Percentiles rank a stretch among this genome's conserved stretches.
Evolutionary conservation across 2,329 filamentous ascomycete genomes (phyloP).

Genomic region (Fusarium citri): DNA sequence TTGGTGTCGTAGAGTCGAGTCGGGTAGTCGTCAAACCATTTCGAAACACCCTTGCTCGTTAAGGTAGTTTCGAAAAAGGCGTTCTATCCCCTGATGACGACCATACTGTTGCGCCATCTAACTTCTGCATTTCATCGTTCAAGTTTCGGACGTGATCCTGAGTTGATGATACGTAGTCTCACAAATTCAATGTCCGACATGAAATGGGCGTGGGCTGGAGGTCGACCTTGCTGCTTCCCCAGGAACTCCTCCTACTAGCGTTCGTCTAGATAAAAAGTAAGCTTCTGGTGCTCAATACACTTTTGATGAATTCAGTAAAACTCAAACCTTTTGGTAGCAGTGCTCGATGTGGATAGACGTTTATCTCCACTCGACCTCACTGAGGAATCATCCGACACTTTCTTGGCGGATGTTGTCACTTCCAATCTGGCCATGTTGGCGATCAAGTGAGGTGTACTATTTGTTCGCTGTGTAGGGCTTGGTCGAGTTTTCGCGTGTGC

Average conservation of each 20-base stretch:
- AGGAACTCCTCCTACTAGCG: slow-evolving; percentile 60
- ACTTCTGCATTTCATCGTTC: slow-evolving; percentile 58
- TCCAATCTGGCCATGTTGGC: slow-evolving; percentile 43
- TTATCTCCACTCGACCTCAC: slow-evolving; percentile 56
- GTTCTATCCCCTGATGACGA: slow-evolving; percentile 65
- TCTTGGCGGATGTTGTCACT: slow-evolving; percentile 38
- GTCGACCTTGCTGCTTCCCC: slow-evolving; percentile 61
- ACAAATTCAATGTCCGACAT: slow-evolving; percentile 57
- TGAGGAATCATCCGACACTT: slow-evolving; percentile 50
- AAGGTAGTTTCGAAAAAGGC: slow-evolving; percentile 57
- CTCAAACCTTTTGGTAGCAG: slow-evolving; percentile 68
- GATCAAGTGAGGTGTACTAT: slow-evolving; percentile 62
- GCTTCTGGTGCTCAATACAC: slow-evolving; percentile 70
- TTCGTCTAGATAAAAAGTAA: slow-evolving; percentile 70
- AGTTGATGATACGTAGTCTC: slow-evolving; percentile 50
- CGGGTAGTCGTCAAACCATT: background rate
- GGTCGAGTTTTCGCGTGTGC: slow-evolving; percentile 63
- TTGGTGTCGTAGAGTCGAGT: background rate
- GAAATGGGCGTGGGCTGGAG: slow-evolving; percentile 52
- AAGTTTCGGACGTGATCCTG: slow-evolving; percentile 51
- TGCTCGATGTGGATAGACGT: slow-evolving; percentile 64
- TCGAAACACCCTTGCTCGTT: background rate
- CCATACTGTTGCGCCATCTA: slow-evolving; percentile 68
- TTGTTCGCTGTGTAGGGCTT: slow-evolving; percentile 56
- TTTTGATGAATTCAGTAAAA: slow-evolving; percentile 71